Evolutionary conservation across 179 eudicot genomes (phyloP), one percentile per base, ranked within the genome.

Genomic region (Gypsophila paniculata): DNA sequence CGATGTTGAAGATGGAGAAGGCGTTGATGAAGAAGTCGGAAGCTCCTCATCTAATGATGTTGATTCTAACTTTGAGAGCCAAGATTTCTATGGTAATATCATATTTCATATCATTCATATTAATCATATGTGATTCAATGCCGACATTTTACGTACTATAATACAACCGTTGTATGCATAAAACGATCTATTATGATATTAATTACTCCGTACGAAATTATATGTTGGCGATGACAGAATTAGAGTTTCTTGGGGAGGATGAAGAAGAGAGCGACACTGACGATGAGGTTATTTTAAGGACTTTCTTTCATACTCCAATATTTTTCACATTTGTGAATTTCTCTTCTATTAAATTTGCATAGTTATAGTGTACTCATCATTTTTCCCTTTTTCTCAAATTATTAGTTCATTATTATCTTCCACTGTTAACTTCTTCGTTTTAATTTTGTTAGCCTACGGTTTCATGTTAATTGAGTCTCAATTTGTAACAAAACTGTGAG

Each of bases 61-160:
- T 51, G 83, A 70, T 70, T 54, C 44, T 23, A 73, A 69, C 69
- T 73, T 69, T 22, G 77, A 77, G 52, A 77, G 75, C 66, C 80
- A 76, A 76, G 83, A 76, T 51, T 73, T 76, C 51, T 75, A 73
- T 73, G 80, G 83, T 80, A 76, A n/a, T n/a, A n/a, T n/a, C n/a
- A n/a, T n/a, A n/a, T n/a, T n/a, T n/a, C n/a, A n/a, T n/a, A n/a
- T n/a, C n/a, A n/a, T n/a, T n/a, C n/a, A n/a, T n/a, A n/a, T n/a
- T n/a, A n/a, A 59, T 14, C 65, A 8, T 12, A 8, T 49, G 25
- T 8, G 8, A 46, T 34, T 6, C 0, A 32, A 53, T 7, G 18
- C 22, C 34, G 12, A 42, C 46, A 42, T 42, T 9, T 42, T 6
- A 42, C 46, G 8, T 2, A 42, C 11, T 42, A 0, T 42, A 6